Evolutionary conservation across 306 rosid genomes (phyloP).

Genomic region (Vigna nakashimae): DNA sequence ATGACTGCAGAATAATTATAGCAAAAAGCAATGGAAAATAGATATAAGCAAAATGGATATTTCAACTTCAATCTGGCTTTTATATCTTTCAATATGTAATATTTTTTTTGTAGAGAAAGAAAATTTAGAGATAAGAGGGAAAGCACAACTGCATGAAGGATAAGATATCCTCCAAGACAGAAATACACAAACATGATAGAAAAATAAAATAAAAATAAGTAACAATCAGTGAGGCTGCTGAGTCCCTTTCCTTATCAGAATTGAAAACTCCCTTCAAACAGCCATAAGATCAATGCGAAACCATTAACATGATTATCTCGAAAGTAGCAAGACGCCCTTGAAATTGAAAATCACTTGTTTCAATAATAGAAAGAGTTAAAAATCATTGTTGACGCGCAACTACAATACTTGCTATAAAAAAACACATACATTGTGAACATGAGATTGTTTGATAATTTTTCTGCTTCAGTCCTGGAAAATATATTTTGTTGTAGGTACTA

Average conservation of each 20-base stretch:
- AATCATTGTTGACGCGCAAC: slow-evolving; percentile 5
- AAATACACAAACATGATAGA: neutral
- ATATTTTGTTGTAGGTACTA: slow-evolving; percentile 20
- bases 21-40: neutral
- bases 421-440: slow-evolving; percentile 2
- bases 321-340: slow-evolving; percentile 24
- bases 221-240: slow-evolving; percentile 33
- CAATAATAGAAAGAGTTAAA: slow-evolving; percentile 19
- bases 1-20: neutral
- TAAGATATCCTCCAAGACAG: slow-evolving; percentile 12
- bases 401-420: neutral
- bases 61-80: slow-evolving; percentile 4
- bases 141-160: slow-evolving; percentile 9
- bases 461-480: slow-evolving; percentile 27
- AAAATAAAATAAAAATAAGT: slow-evolving; percentile 15
- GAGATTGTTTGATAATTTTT: slow-evolving; percentile 8
- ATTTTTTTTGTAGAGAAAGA: slow-evolving; percentile 1
- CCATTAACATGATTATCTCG: slow-evolving; percentile 14
- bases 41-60: slow-evolving; percentile 30
- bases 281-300: slow-evolving; percentile 14
- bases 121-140: neutral
- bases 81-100: neutral
- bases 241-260: neutral
- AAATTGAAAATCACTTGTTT: slow-evolving; percentile 22
- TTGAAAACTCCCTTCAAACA: slow-evolving; percentile 10